These are phyloP conservation scores for Leptomonas pyrrhocoris DNA, from an alignment of 208 protist genomes.

Conservation along the genomic window DNA sequence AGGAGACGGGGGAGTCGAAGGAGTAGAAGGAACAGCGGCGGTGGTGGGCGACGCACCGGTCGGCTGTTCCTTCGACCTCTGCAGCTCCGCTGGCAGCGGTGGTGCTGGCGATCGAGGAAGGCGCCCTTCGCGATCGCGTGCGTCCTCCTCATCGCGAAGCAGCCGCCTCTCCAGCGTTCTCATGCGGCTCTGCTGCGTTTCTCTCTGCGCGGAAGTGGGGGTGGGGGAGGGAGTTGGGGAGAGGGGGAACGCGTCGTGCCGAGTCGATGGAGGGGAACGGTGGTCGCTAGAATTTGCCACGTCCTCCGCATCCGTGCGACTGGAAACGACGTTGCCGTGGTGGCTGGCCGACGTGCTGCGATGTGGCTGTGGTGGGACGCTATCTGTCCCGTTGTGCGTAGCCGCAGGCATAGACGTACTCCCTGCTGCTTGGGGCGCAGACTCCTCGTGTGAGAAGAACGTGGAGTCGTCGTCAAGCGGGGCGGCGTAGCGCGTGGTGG, in stretches of 20 bases:
- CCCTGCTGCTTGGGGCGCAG: too few relatives aligned
- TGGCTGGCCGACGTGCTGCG: background rate
- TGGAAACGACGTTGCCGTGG: background rate
- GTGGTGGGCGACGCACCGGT: background rate
- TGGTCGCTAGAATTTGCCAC: background rate
- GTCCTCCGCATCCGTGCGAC: background rate
- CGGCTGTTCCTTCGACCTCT: background rate
- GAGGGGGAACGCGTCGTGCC: background rate
- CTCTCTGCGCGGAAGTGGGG: background rate
- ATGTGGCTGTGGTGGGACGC: background rate
- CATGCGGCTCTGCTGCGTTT: background rate
- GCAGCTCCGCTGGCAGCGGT: background rate
- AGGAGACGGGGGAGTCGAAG: background rate
- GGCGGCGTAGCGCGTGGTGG: constrained; percentile 26
- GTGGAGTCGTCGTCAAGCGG: constrained; percentile 33
- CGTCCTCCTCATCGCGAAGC: constrained; percentile 17
- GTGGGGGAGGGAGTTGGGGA: background rate
- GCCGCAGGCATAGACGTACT: too few relatives aligned
- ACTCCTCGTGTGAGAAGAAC: constrained; percentile 3
- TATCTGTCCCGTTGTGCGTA: too few relatives aligned
- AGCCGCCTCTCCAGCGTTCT: constrained; percentile 4
- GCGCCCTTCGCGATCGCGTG: background rate
- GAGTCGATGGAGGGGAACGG: background rate
- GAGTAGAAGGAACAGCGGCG: background rate
- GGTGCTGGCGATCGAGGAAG: background rate